These are phyloP conservation scores for Scedosporium aurantiacum DNA, from an alignment of 2,329 filamentous ascomycete species.

Conservation along the genomic window DNA sequence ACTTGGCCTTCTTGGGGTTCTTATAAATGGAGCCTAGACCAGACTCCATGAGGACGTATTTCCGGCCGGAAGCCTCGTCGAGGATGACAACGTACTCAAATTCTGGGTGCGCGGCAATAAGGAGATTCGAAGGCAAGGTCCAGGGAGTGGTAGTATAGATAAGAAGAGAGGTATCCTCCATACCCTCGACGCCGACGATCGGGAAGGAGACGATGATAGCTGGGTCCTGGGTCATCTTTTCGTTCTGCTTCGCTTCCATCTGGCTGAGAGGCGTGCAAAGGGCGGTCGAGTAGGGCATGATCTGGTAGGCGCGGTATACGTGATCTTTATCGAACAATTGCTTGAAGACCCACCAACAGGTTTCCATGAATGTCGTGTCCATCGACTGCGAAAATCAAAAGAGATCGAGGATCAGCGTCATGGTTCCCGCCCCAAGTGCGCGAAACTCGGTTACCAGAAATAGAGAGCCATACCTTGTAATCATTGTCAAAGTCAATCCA, in stretches of 20 bases:
- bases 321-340: constrained; percentile 60
- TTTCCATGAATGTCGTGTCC: constrained; percentile 67
- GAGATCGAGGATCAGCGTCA: background rate
- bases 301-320: constrained; percentile 61
- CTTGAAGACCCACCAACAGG: constrained; percentile 70
- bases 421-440: background rate
- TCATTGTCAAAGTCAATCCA: constrained; percentile 76
- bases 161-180: constrained; percentile 45
- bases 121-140: constrained; percentile 70
- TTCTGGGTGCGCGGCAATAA: constrained; percentile 60
- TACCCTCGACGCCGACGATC: constrained; percentile 49
- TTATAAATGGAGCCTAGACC: constrained; percentile 62
- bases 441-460: background rate
- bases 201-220: constrained; percentile 63
- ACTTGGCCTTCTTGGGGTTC: constrained; percentile 67
- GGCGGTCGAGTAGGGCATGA: constrained; percentile 68
- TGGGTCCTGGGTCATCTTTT: constrained; percentile 64
- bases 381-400: constrained; percentile 42
- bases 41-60: constrained; percentile 59
- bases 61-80: constrained; percentile 53
- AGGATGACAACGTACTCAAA: constrained; percentile 69
- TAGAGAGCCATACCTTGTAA: constrained; percentile 45
- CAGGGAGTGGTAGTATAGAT: constrained; percentile 60
- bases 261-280: constrained; percentile 65
- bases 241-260: constrained; percentile 66